A percentile compares a stretch with the other conserved stretches of the same genome.
These are phyloP conservation scores for Mycosphaerelloides madeirae DNA, from an alignment of 2,329 filamentous ascomycete genomes.

Conservation along the genomic window DNA sequence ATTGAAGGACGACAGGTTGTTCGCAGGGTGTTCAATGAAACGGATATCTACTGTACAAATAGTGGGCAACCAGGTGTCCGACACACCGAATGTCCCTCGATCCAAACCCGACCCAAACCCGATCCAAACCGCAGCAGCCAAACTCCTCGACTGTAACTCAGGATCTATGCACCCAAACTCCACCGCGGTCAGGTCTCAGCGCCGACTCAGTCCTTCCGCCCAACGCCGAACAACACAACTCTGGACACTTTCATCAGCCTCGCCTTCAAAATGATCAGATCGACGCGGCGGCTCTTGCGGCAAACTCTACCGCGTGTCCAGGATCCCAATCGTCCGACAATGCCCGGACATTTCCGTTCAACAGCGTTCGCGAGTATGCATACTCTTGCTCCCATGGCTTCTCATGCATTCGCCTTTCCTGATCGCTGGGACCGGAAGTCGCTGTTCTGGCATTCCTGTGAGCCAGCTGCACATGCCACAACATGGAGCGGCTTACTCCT, in stretches of 20 bases:
- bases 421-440: background rate
- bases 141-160: too few relatives aligned
- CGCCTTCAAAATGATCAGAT: background rate
- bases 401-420: background rate
- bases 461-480: background rate
- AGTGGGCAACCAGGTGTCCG: too few relatives aligned
- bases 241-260: slow-evolving; percentile 7
- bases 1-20: too few relatives aligned
- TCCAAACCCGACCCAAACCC: too few relatives aligned
- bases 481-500: slow-evolving; percentile 25
- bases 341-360: slow-evolving; percentile 15
- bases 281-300: background rate
- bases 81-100: too few relatives aligned
- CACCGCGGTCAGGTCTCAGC: too few relatives aligned
- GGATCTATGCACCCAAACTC: too few relatives aligned
- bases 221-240: background rate
- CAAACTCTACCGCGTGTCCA: slow-evolving; percentile 13
- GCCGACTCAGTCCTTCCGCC: background rate
- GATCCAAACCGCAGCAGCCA: too few relatives aligned
- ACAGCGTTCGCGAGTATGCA: slow-evolving; percentile 14
- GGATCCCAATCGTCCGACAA: slow-evolving; percentile 22
- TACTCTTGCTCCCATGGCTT: slow-evolving; percentile 6
- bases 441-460: background rate
- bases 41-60: too few relatives aligned
- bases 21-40: too few relatives aligned